These are phyloP conservation scores for Daldinia grandis DNA, from an alignment of 495 filamentous ascomycete species.

Conservation along the genomic window DNA sequence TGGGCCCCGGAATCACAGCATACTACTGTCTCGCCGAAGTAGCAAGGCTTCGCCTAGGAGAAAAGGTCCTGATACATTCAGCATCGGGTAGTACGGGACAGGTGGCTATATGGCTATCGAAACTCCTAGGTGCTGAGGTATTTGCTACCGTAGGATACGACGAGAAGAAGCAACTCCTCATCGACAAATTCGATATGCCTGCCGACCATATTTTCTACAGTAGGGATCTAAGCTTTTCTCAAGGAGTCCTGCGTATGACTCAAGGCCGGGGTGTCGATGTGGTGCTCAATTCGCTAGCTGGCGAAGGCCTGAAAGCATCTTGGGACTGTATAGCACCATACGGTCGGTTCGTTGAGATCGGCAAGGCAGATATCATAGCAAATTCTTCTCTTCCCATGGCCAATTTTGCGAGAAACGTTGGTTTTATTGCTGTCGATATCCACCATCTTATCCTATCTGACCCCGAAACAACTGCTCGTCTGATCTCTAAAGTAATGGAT, in stretches of 20 bases:
- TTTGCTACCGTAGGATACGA: too few species aligned
- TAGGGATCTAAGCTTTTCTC: background rate
- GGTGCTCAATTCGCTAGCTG: background rate
- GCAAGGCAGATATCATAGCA: background rate
- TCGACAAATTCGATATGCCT: background rate
- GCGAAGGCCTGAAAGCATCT: background rate
- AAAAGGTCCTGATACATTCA: too few species aligned
- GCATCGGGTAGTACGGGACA: too few species aligned
- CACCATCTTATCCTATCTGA: too few species aligned
- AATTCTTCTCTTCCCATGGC: slow-evolving; percentile 2
- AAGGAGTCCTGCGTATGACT: background rate
- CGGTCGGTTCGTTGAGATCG: slow-evolving; percentile 4
- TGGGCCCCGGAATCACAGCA: too few species aligned
- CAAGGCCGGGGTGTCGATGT: background rate
- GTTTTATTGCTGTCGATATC: slow-evolving; percentile 2
- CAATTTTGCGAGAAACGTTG: slow-evolving; percentile 3
- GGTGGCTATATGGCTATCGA: too few species aligned
- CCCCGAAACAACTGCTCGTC: too few species aligned
- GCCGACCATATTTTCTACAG: background rate
- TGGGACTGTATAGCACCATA: background rate
- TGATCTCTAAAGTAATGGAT: too few species aligned
- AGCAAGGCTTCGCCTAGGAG: too few species aligned
- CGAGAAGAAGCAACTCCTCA: too few species aligned
- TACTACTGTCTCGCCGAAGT: too few species aligned
- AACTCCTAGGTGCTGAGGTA: too few species aligned